Evolutionary conservation across 2,329 filamentous ascomycete genomes (phyloP).

Genomic region (Rutstroemia sp.): DNA sequence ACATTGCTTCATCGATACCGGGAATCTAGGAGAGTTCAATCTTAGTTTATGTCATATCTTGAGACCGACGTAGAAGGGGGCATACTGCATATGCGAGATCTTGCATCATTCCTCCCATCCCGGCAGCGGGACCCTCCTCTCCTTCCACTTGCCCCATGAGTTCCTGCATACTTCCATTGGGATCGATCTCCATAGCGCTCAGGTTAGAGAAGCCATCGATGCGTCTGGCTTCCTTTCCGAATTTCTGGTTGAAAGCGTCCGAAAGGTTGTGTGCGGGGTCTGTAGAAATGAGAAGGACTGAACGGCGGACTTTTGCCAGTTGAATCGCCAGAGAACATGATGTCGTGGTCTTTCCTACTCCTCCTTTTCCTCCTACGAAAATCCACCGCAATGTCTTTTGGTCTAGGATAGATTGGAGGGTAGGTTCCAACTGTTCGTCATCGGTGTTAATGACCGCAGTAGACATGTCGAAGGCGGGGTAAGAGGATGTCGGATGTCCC

Average conservation of each 20-base stretch:
- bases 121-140: constrained; percentile 62
- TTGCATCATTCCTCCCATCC: constrained; percentile 95
- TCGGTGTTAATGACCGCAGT: constrained; percentile 45
- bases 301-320: constrained; percentile 88
- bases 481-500: neutral
- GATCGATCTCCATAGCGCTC: constrained; percentile 98
- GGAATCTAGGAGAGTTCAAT: constrained; percentile 62
- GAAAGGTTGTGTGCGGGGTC: constrained; percentile 97
- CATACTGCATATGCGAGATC: constrained; percentile 89
- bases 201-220: constrained; percentile 89
- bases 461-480: constrained; percentile 26
- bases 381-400: constrained; percentile 97
- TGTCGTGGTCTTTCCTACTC: constrained; percentile 98
- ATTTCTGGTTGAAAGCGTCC: constrained; percentile 98
- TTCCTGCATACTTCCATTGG: constrained; percentile 96
- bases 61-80: constrained; percentile 15
- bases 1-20: constrained; percentile 99
- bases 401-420: constrained; percentile 88
- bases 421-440: constrained; percentile 80
- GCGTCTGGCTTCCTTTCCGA: constrained; percentile 93
- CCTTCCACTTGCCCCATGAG: constrained; percentile 72
- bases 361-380: constrained; percentile 97
- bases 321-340: constrained; percentile 98
- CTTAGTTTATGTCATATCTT: neutral
- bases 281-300: constrained; percentile 94